Evolutionary conservation across 257 asterid genomes (phyloP).

Genomic region (Gardenia jasminoides): DNA sequence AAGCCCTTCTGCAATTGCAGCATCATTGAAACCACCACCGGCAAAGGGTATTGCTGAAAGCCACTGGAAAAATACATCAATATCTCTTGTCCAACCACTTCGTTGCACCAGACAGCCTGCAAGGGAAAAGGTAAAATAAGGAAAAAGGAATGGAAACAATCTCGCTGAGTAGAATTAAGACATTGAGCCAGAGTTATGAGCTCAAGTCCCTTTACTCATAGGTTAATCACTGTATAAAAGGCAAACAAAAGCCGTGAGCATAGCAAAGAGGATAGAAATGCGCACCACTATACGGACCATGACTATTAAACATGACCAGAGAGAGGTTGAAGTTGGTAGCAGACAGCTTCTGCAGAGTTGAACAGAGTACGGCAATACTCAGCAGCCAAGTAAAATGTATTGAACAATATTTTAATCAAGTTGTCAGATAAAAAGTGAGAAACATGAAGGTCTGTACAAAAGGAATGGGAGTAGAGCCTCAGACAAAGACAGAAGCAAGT

Average conservation of each 20-base stretch:
- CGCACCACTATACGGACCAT: conserved; percentile 68
- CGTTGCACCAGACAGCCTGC: conserved; percentile 77
- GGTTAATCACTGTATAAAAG: neutral
- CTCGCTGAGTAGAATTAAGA: neutral
- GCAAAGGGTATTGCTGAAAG: conserved; percentile 75
- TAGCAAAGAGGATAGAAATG: conserved; percentile 10
- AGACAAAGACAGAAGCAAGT: neutral
- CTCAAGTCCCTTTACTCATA: neutral
- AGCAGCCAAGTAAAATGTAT: conserved; percentile 5
- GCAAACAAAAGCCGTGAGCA: neutral
- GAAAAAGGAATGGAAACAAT: conserved; percentile 1
- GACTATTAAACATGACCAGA: conserved; percentile 65
- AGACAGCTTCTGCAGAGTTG: conserved; percentile 54
- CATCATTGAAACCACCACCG: conserved; percentile 95
- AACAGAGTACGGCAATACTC: neutral
- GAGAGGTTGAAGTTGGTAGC: conserved; percentile 48
- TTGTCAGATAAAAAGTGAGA: neutral
- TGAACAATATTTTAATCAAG: conserved; percentile 5
- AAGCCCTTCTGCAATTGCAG: conserved; percentile 95
- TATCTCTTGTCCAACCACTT: conserved; percentile 91
- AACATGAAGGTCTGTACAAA: neutral
- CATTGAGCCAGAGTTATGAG: neutral
- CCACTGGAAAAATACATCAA: conserved; percentile 80
- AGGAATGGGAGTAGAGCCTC: neutral
- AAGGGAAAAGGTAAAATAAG: conserved; percentile 18